Conservation (phyloP, 2,329 filamentous ascomycete species). For the Leptosphaerulina australis region DNA sequence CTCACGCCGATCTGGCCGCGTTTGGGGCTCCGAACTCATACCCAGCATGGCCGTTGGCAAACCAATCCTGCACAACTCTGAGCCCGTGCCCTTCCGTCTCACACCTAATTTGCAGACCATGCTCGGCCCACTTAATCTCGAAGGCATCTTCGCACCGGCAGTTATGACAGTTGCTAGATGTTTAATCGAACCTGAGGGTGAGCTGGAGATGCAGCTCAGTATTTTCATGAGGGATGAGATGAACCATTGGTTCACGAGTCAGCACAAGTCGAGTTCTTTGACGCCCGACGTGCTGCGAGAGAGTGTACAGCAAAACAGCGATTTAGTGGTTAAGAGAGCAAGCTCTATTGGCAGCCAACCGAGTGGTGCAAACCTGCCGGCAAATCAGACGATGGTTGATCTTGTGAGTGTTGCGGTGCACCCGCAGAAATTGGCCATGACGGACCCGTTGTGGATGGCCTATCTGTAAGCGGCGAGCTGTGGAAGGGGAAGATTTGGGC, state of each 20-base stretch:
- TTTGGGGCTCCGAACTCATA: conserved; percentile 95
- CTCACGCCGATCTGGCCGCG: conserved; percentile 82
- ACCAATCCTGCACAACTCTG: conserved; percentile 91
- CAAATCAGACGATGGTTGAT: conserved; percentile 97
- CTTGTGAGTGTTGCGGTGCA: conserved; percentile 91
- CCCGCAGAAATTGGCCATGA: conserved; percentile 83
- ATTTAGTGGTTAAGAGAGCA: conserved; percentile 89
- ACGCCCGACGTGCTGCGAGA: conserved; percentile 75
- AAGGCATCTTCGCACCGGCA: conserved; percentile 93
- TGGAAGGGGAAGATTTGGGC: no score
- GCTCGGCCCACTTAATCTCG: conserved; percentile 93
- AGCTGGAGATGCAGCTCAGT: conserved; percentile 92
- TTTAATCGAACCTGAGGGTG: conserved; percentile 78
- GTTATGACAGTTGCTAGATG: conserved; percentile 97
- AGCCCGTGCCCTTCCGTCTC: conserved; percentile 94
- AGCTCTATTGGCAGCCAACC: conserved; percentile 80
- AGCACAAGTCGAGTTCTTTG: conserved; percentile 63
- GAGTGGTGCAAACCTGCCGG: conserved; percentile 76
- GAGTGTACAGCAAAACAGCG: conserved; percentile 82
- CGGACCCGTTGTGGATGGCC: conserved; percentile 96
- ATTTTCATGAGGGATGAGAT: conserved; percentile 98
- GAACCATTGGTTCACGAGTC: conserved; percentile 91
- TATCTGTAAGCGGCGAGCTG: conserved; percentile 68
- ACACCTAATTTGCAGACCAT: conserved; percentile 95
- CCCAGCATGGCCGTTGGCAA: conserved; percentile 84